Base-by-base conservation (phyloP, 1,139 yeast species). In the Blastobotrys elegans region DNA sequence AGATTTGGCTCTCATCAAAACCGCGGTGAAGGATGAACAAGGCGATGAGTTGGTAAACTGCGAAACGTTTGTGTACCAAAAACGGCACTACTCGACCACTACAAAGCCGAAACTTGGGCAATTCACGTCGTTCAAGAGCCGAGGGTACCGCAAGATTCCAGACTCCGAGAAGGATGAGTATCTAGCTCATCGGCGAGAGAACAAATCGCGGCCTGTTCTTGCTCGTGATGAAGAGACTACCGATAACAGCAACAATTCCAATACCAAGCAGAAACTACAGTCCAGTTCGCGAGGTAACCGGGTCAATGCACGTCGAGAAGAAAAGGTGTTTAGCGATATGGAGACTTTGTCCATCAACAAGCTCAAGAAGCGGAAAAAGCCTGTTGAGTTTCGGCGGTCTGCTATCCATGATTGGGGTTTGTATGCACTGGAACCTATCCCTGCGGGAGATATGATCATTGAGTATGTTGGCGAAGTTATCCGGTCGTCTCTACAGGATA, bases 341-440 rank as follows among this genome's bases (percentile, higher is more conserved):
- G 96, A 88, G 58, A 83, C 94, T 0, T 96, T 88, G 59, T 82
- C 86, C 49, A 75, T 88, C 67, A 84, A 86, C 41, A 85, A 80
- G 59, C 75, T 90, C 58, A 86, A 89, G 55, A 88, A 88, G 64
- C 77, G 97, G 52, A 88, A 84, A 65, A 92, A 92, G 64, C 96
- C 96, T 0, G 97, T 92, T 11, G 84, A 94, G 16, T 90, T 90
- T 72, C 97, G 97, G 0, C 73, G 98, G 48, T 89, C 97, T 1
- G 95, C 97, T 0, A 92, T 92, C 59, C 98, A 94, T 64, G 89
- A 92, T 61, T 92, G 98, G 98, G 99, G 99, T 0, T 69, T 92
- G 43, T 92, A 89, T 67, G 98, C 98, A 0, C 72, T 87, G 61
- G 97, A 92, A 61, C 95, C 95, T 1, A 92, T 92, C 60, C 86